Conservation (phyloP, 345 rosid species). For the Schrenkiella parvula region DNA sequence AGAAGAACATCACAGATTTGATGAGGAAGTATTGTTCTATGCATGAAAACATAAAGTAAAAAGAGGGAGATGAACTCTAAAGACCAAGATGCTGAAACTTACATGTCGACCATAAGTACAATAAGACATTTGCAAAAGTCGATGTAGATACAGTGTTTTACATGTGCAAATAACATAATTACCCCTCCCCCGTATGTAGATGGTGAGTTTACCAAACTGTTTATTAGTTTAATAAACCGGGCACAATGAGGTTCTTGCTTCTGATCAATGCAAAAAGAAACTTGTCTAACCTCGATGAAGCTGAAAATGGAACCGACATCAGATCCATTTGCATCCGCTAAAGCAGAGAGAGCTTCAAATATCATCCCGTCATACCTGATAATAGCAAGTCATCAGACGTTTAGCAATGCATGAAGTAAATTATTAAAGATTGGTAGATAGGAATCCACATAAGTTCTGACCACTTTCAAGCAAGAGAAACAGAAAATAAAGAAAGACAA, state of each 20-base stretch:
- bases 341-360: conserved; percentile 66
- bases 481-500: background rate
- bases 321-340: conserved; percentile 60
- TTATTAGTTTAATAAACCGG: background rate
- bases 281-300: conserved; percentile 57
- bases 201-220: background rate
- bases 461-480: background rate
- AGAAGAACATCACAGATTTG: background rate
- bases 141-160: background rate
- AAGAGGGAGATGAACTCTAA: background rate
- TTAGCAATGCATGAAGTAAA: background rate
- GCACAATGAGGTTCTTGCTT: background rate
- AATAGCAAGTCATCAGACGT: background rate
- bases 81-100: background rate
- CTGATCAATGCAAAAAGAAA: background rate
- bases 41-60: background rate
- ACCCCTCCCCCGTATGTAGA: background rate
- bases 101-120: background rate
- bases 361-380: conserved; percentile 68
- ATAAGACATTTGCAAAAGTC: background rate
- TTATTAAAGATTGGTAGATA: background rate
- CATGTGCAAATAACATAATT: background rate
- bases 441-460: background rate
- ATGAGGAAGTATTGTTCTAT: background rate
- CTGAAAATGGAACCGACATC: conserved; percentile 54